Percentiles rank a stretch among this genome's conserved stretches.
phyloP scores from a whole-genome alignment of 257 asterid species.

The Solanum megistacrolobum region DNA sequence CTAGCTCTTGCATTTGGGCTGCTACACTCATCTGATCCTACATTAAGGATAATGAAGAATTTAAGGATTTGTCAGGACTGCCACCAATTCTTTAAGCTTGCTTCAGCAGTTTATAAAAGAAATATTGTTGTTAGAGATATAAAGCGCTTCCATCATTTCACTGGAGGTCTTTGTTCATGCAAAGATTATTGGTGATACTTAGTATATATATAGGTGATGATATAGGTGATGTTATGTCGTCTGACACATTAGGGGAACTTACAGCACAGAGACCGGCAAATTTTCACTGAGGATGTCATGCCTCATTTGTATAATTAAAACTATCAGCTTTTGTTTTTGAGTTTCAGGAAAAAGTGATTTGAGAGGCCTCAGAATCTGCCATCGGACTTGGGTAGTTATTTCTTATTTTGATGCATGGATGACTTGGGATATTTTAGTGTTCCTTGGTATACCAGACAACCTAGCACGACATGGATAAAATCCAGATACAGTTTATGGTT shows the following conservation, averaged over 20 bases:
- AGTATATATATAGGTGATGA: background rate
- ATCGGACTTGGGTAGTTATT: background rate
- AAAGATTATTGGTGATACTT: slow-evolving; percentile 20
- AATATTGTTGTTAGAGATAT: slow-evolving; percentile 19
- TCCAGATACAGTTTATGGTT: background rate
- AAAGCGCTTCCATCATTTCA: slow-evolving; percentile 23
- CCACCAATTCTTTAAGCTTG: slow-evolving; percentile 21
- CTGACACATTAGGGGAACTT: background rate
- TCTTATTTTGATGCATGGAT: background rate
- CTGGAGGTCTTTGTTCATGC: slow-evolving; percentile 23
- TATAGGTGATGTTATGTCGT: background rate
- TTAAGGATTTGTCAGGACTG: slow-evolving; percentile 27
- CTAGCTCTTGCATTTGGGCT: slow-evolving; percentile 31
- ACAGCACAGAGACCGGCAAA: background rate
- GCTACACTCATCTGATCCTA: slow-evolving; percentile 4
- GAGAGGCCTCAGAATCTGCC: background rate
- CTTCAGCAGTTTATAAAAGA: slow-evolving; percentile 17
- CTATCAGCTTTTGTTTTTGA: background rate
- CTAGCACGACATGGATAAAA: background rate
- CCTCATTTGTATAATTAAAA: background rate
- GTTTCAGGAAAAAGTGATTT: background rate
- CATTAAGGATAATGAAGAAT: slow-evolving; percentile 24
- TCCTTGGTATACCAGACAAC: background rate
- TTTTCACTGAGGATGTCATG: background rate
- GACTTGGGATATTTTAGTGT: background rate